phyloP scores from a whole-genome alignment of 2,329 filamentous ascomycete species.

The Ophiostoma sp. region DNA sequence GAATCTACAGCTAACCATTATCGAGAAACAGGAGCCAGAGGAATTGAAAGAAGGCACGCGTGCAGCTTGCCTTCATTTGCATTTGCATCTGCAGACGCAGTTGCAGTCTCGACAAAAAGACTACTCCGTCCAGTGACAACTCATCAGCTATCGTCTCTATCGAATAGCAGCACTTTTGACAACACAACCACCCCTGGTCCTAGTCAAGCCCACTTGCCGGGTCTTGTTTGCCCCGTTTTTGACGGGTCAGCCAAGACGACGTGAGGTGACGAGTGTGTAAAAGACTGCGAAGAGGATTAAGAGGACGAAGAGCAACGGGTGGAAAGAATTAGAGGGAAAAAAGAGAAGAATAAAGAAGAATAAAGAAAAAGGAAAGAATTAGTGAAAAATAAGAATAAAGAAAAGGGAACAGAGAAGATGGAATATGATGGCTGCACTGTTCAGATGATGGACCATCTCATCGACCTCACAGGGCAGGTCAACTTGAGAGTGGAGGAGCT shows the following conservation, averaged over 20 bases:
- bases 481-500: constrained; percentile 4
- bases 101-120: background rate
- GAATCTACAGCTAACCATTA: background rate
- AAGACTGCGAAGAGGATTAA: background rate
- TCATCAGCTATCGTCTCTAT: background rate
- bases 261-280: constrained; percentile 5
- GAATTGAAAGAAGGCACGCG: constrained; percentile 1
- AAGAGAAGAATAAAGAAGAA: background rate
- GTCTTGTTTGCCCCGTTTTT: constrained; percentile 14
- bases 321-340: background rate
- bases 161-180: constrained; percentile 3
- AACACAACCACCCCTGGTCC: constrained; percentile 14
- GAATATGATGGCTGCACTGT: constrained; percentile 13
- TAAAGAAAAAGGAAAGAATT: background rate
- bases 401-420: background rate
- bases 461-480: constrained; percentile 10
- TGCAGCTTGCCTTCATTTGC: background rate
- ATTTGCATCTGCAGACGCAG: background rate
- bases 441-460: constrained; percentile 18
- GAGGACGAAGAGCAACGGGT: background rate
- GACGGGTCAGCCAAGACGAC: constrained; percentile 13
- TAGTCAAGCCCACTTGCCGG: constrained; percentile 8
- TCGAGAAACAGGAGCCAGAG: background rate
- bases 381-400: background rate
- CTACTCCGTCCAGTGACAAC: background rate